Base-by-base conservation (phyloP, 1,284 basidiomycete genomes). In the Trichosporon inkin region DNA sequence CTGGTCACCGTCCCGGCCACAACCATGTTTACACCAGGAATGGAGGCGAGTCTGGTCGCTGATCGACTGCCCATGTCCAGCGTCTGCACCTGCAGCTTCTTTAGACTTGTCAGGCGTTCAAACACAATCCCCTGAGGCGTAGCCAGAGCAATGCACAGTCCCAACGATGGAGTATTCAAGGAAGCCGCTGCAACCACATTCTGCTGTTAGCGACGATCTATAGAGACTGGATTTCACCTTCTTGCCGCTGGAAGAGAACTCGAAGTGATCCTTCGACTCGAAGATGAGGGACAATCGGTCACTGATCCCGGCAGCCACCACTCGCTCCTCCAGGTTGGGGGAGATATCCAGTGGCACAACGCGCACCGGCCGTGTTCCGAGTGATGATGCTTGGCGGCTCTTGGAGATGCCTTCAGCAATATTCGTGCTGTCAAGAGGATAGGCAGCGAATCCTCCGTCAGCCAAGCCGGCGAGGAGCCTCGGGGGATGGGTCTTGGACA, bases 51-150 rank as follows among this genome's bases (percentile, higher is more conserved):
- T 51, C 83, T 81, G 6, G 81, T 80, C 0, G 89, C 88, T 57
- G 83, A 86, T 55, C 88, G 84, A 39, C 83, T 75, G 1, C 88
- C 89, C 4, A 91, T 76, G 34, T 84, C 81, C 24, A 91, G 88
- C 34, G 89, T 84, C 62, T 86, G 84, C 38, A 93, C 86, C 66
- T 92, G 88, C 72, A 92, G 82, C 78, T 89, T 90, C 68, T 89
- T 86, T 10, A 91, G 79, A 58, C 86, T 84, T n/a, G 80, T 80
- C 14, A 91, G 80, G 16, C 79, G 80, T 10, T 88, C 88, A 44
- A 93, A 83, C 51, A 83, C 75, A 10, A 93, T 74, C 0, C 83
- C 81, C 4, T 81, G 80, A 0, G 80, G 68, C 1, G 84, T 83
- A 2, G 85, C 84, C 17, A 90, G 72, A 11, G 88, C 71, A 7